Evolutionary conservation across 2,329 filamentous ascomycete species (phyloP).

Genomic region (Fusarium newnesense): DNA sequence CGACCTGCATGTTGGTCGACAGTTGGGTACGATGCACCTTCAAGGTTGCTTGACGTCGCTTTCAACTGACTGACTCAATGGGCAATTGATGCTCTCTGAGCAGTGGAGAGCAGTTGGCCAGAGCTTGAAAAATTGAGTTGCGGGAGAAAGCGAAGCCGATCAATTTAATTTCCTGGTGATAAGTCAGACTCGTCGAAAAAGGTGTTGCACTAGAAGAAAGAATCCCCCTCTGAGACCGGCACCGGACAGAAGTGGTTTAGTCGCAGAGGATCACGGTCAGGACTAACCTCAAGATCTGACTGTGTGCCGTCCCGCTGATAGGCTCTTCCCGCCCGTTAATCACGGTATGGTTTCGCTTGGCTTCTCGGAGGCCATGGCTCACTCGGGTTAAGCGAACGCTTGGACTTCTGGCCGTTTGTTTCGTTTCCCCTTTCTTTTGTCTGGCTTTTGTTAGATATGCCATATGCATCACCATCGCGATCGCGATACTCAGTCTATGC

Average conservation of each 20-base stretch:
- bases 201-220: conserved; percentile 19
- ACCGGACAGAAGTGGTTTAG: conserved; percentile 29
- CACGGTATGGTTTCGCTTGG: conserved; percentile 13
- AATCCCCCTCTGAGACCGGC: conserved; percentile 19
- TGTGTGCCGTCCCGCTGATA: conserved; percentile 38
- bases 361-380: conserved; percentile 18
- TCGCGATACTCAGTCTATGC: neutral
- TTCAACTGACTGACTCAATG: neutral
- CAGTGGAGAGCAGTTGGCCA: conserved; percentile 9
- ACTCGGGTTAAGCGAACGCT: conserved; percentile 27
- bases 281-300: conserved; percentile 26
- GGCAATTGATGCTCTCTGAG: conserved; percentile 1
- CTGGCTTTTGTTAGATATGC: conserved; percentile 7
- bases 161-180: conserved; percentile 6
- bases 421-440: conserved; percentile 13
- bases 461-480: conserved; percentile 18
- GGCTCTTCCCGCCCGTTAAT: conserved; percentile 36
- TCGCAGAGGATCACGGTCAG: conserved; percentile 3
- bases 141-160: conserved; percentile 28
- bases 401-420: conserved; percentile 25
- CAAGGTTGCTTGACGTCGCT: neutral
- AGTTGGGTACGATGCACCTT: neutral
- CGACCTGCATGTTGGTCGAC: neutral
- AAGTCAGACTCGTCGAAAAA: conserved; percentile 2
- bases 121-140: conserved; percentile 9